Base-by-base conservation (phyloP, 2,329 filamentous ascomycete genomes). In the Fusarium dimerum region DNA sequence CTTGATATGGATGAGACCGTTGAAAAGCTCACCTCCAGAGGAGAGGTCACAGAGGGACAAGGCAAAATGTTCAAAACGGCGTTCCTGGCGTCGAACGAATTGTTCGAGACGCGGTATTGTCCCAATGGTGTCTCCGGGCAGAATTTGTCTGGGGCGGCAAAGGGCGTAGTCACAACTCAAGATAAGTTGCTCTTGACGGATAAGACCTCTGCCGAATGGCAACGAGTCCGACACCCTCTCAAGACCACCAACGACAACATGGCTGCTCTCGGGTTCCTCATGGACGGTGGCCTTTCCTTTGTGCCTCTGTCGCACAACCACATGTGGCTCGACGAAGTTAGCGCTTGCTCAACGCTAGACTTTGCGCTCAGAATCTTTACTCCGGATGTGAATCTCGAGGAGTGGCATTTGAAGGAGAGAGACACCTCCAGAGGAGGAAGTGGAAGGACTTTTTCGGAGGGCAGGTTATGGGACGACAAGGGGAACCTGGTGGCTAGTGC, bases 341-440 rank as follows among this genome's bases (percentile, higher is more conserved):
- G 57, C 7, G 76, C 77, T 2, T 78, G 73, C 47, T 75, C 73
- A 2, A 75, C 71, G 10, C 59, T 81, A n/a, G 78, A 82, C 56
- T 81, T 81, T 61, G 73, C 79, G 4, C 51, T 82, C 50, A 66
- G 78, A 1, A 56, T 78, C 7, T 76, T 78, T 52, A 64, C 62
- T 1, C 70, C 67, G 1, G 67, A 71, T 0, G 50, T 77, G 1
- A 67, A 78, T 47, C 9, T 79, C 40, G 57, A 60, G 7, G 45
- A 68, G 18, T 82, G 78, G 77, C 68, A 73, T 60, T 48, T 81
- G 38, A 65, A 68, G 40, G 75, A 80, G 66, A 65, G 73, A 32
- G 67, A 53, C 43, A 75, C 73, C 1, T 61, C 65, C 10, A 66
- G 66, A 1, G 78, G 65, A 2, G 71, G 66, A 0, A 66, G 66